A percentile compares a stretch with the other conserved stretches of the same genome.
phyloP scores from a whole-genome alignment of 441 rosid species.

The Geranium incanum region DNA sequence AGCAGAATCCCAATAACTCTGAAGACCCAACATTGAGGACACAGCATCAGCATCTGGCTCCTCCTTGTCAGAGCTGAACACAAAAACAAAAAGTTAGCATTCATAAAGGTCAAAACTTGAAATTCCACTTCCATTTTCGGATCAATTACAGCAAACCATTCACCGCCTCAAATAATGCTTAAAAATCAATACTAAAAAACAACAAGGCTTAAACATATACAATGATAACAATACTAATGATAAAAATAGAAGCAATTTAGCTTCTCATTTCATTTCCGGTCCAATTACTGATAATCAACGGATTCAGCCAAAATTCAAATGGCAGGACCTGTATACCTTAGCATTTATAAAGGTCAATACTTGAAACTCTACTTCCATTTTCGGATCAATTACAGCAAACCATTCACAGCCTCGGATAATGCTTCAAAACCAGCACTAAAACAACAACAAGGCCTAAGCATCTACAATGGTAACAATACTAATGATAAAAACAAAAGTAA shows the following conservation, averaged over 20 bases:
- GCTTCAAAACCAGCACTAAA: slow-evolving; percentile 6
- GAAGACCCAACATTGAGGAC: slow-evolving; percentile 72
- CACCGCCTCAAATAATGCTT: too few species aligned
- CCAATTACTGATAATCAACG: neutral
- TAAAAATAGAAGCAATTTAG: neutral
- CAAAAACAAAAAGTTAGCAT: neutral
- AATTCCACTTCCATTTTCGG: too few species aligned
- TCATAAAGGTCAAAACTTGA: too few species aligned
- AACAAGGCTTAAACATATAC: neutral
- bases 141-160: too few species aligned
- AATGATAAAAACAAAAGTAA: too few species aligned
- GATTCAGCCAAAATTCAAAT: neutral
- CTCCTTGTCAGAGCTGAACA: slow-evolving; percentile 75
- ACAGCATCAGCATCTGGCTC: slow-evolving; percentile 73
- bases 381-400: too few species aligned
- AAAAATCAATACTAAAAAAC: slow-evolving; percentile 11
- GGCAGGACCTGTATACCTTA: neutral
- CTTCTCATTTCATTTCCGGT: too few species aligned
- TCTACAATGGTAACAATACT: neutral
- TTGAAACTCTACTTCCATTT: too few species aligned
- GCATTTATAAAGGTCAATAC: too few species aligned
- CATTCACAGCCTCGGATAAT: too few species aligned
- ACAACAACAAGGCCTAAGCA: slow-evolving; percentile 3
- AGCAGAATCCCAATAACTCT: slow-evolving; percentile 85
- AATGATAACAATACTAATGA: too few species aligned